These are phyloP conservation scores for Boechera retrofracta DNA, from an alignment of 345 rosid genomes.

Conservation along the genomic window DNA sequence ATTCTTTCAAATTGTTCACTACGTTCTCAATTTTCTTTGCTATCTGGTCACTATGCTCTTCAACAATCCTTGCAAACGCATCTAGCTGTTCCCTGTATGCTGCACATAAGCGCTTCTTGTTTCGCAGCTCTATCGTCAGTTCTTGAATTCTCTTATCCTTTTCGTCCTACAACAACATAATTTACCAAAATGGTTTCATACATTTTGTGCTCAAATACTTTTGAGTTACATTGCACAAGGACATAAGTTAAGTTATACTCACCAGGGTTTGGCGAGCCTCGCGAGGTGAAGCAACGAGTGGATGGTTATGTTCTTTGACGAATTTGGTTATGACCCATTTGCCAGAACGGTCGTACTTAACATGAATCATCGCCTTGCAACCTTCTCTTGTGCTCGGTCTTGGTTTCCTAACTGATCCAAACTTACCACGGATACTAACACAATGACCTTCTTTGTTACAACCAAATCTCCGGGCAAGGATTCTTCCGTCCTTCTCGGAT, in stretches of 20 bases:
- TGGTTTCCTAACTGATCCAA: slow-evolving; percentile 71
- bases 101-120: slow-evolving; percentile 69
- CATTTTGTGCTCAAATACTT: not conserved
- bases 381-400: slow-evolving; percentile 87
- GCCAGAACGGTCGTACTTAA: slow-evolving; percentile 72
- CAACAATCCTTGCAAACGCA: slow-evolving; percentile 66
- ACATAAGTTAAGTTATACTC: slow-evolving; percentile 27
- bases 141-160: slow-evolving; percentile 79
- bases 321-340: slow-evolving; percentile 90
- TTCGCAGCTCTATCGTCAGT: slow-evolving; percentile 62
- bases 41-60: slow-evolving; percentile 56
- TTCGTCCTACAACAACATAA: slow-evolving; percentile 50
- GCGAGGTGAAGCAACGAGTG: slow-evolving; percentile 71
- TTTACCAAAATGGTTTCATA: not conserved
- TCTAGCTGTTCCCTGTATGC: slow-evolving; percentile 67
- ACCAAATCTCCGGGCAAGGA: slow-evolving; percentile 87
- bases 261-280: slow-evolving; percentile 88
- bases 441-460: slow-evolving; percentile 94
- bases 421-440: slow-evolving; percentile 78
- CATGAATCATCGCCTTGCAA: slow-evolving; percentile 91
- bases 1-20: slow-evolving; percentile 60
- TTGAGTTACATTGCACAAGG: not conserved
- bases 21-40: slow-evolving; percentile 61
- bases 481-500: slow-evolving; percentile 89
- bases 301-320: slow-evolving; percentile 87